These are phyloP conservation scores for Trichocladium antarcticum DNA, from an alignment of 495 filamentous ascomycete species.

Conservation along the genomic window DNA sequence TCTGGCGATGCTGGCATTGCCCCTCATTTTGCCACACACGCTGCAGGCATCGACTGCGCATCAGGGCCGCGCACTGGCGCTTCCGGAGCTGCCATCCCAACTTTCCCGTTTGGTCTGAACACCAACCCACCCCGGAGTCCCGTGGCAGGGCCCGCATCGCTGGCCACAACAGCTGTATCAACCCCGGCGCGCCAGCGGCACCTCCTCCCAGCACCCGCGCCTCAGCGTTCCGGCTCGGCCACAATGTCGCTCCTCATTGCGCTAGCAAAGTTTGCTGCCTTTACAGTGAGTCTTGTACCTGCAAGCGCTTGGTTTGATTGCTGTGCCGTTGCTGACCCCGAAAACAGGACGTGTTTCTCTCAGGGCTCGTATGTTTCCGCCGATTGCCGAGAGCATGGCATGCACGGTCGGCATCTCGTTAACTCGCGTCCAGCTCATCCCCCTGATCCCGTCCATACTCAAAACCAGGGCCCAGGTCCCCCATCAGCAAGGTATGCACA, in stretches of 20 bases:
- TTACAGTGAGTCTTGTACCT: neutral
- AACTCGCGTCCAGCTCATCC: constrained; percentile 8
- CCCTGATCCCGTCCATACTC: constrained; percentile 21
- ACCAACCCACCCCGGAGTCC: neutral
- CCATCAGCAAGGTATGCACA: constrained; percentile 13
- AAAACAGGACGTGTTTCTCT: constrained; percentile 8
- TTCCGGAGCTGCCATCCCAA: neutral
- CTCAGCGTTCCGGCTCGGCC: neutral
- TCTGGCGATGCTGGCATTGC: neutral
- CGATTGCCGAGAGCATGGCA: no score
- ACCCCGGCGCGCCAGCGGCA: neutral
- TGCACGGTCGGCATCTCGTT: no score
- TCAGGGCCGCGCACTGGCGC: no score
- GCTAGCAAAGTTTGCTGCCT: constrained; percentile 8
- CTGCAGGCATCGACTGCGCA: no score
- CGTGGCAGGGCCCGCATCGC: neutral
- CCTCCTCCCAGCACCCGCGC: neutral
- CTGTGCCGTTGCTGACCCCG: neutral
- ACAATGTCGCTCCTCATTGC: constrained; percentile 4
- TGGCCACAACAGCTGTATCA: neutral
- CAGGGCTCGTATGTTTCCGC: neutral
- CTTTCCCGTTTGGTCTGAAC: neutral
- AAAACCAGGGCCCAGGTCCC: constrained; percentile 8
- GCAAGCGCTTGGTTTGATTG: neutral
- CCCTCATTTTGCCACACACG: neutral